phyloP scores from a whole-genome alignment of 768 basidiomycete genomes.

The Sistotremastrum niveocremeum region DNA sequence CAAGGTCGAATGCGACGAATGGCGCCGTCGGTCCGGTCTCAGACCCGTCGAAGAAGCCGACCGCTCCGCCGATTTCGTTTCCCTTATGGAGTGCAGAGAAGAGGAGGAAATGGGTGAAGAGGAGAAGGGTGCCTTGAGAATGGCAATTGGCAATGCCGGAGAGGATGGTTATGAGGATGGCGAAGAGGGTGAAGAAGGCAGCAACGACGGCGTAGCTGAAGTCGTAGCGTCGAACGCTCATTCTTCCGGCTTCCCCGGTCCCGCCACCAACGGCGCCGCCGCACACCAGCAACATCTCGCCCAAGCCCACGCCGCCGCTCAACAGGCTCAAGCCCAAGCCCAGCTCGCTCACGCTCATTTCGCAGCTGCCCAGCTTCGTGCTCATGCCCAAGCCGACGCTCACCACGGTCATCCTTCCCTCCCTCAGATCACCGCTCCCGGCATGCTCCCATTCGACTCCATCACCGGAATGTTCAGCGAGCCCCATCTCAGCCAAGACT shows the following conservation, averaged over 20 bases:
- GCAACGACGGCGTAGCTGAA: background rate
- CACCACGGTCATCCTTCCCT: too few relatives aligned
- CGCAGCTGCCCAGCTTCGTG: too few relatives aligned
- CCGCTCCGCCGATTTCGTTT: slow-evolving; percentile 53
- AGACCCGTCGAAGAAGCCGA: slow-evolving; percentile 61
- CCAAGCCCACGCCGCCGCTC: background rate
- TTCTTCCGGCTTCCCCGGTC: background rate
- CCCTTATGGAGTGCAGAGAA: slow-evolving; percentile 10
- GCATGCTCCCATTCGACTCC: too few relatives aligned
- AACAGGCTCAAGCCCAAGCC: slow-evolving; percentile 1
- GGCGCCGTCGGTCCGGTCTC: slow-evolving; percentile 67
- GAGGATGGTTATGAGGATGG: slow-evolving; percentile 2
- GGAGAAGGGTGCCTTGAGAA: slow-evolving; percentile 9
- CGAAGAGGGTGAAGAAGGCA: slow-evolving; percentile 1
- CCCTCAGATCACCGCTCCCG: too few relatives aligned
- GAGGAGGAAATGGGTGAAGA: slow-evolving; percentile 10
- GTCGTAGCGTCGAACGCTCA: background rate
- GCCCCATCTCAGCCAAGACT: too few relatives aligned
- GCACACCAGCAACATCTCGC: background rate
- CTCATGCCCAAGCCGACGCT: too few relatives aligned
- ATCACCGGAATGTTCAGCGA: too few relatives aligned
- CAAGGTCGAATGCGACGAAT: slow-evolving; percentile 85
- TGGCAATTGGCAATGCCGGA: slow-evolving; percentile 2
- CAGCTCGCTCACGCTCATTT: background rate
- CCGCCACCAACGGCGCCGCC: slow-evolving; percentile 1